Evolutionary conservation across 352 stramenopile species (phyloP).

Genomic region (Globisporangium iwayamae): DNA sequence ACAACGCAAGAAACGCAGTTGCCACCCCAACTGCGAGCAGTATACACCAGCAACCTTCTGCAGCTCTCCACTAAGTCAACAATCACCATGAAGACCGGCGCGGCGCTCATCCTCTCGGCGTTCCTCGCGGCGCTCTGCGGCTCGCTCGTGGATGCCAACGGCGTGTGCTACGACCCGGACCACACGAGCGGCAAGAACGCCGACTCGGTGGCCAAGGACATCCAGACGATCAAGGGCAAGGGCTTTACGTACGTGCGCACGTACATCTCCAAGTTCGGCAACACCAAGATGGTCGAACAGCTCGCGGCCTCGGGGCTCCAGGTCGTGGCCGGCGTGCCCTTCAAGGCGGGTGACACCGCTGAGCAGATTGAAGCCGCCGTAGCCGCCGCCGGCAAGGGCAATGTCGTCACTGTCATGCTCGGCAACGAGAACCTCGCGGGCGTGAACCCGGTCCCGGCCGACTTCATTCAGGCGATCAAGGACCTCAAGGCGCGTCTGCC

Average conservation of each 20-base stretch:
- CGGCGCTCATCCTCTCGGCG: constrained; percentile 10
- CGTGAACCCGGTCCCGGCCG: constrained; percentile 24
- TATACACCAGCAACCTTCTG: background rate
- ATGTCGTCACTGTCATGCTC: constrained; percentile 57
- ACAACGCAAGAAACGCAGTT: background rate
- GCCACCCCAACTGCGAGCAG: background rate
- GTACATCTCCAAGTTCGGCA: constrained; percentile 63
- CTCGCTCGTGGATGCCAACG: constrained; percentile 43
- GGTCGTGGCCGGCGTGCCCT: constrained; percentile 48
- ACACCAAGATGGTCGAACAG: constrained; percentile 43
- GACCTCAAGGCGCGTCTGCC: constrained; percentile 42
- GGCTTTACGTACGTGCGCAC: constrained; percentile 64
- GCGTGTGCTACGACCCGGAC: constrained; percentile 69
- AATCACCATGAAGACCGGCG: constrained; percentile 14
- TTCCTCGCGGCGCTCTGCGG: constrained; percentile 28
- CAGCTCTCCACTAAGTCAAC: background rate
- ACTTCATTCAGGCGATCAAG: constrained; percentile 49
- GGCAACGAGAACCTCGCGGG: constrained; percentile 65
- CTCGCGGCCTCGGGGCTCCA: constrained; percentile 47
- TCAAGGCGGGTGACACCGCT: constrained; percentile 38
- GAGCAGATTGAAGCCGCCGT: constrained; percentile 41
- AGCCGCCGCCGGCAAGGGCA: constrained; percentile 32
- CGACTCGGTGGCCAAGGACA: constrained; percentile 34
- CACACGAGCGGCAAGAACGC: constrained; percentile 39
- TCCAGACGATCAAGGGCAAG: constrained; percentile 41